These are phyloP conservation scores for Xylaria polymorpha DNA, from an alignment of 2,329 filamentous ascomycete species.

Conservation along the genomic window DNA sequence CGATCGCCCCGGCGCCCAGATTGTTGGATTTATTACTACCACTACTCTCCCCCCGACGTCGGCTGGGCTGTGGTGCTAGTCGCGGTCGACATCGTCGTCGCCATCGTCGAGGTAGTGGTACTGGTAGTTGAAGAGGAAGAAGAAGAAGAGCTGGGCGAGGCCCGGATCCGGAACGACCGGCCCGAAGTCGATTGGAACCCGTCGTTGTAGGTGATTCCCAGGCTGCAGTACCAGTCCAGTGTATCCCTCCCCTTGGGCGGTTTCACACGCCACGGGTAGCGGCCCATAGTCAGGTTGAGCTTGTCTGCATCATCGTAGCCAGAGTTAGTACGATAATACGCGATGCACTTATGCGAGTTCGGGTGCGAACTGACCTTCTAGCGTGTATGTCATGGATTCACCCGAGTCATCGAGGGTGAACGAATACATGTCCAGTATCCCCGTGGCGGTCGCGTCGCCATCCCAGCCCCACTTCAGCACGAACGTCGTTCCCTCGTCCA, in stretches of 20 bases:
- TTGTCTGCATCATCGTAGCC: neutral
- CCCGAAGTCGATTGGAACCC: neutral
- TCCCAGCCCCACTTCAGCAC: slow-evolving; percentile 20
- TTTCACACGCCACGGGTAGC: slow-evolving; percentile 16
- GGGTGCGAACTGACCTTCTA: slow-evolving; percentile 15
- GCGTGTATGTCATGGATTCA: neutral
- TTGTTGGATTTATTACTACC: neutral
- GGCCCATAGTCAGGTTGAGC: slow-evolving; percentile 7
- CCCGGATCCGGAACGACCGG: slow-evolving; percentile 13
- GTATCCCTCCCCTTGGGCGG: neutral
- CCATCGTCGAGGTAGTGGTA: neutral
- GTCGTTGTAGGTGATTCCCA: slow-evolving; percentile 10
- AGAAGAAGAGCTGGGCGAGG: neutral
- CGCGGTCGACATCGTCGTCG: neutral
- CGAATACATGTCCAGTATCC: neutral
- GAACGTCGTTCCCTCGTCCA: slow-evolving; percentile 24
- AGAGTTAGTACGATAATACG: neutral
- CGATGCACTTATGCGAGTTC: neutral
- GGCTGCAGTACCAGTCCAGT: slow-evolving; percentile 15
- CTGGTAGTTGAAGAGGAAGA: slow-evolving; percentile 4
- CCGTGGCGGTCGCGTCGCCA: neutral
- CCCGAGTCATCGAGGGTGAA: neutral
- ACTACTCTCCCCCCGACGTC: neutral
- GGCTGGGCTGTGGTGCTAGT: neutral
- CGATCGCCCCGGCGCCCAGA: slow-evolving; percentile 14